These are phyloP conservation scores for Coemansia sp. DNA, from an alignment of 192 early-diverging fungal species.

Conservation along the genomic window DNA sequence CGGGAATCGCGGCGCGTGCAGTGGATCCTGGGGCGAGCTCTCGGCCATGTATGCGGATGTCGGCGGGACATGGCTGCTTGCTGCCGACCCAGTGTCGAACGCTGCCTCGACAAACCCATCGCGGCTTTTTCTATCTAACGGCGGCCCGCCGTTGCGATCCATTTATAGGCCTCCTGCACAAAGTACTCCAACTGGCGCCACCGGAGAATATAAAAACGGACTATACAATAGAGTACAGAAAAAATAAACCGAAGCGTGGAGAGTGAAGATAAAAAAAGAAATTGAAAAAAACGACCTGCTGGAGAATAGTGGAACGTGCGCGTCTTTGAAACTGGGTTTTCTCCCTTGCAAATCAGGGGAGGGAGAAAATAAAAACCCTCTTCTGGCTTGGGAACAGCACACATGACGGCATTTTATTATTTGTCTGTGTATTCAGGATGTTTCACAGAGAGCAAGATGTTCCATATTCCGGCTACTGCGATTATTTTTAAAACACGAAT, in stretches of 20 bases:
- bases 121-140: slow-evolving; percentile 14
- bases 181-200: neutral
- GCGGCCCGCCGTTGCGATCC: neutral
- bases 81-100: slow-evolving; percentile 16
- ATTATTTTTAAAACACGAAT: neutral
- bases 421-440: neutral
- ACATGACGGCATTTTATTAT: no score
- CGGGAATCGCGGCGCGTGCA: slow-evolving; percentile 31
- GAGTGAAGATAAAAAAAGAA: no score
- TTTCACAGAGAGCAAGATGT: neutral
- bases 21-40: slow-evolving; percentile 3
- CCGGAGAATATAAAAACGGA: neutral
- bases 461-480: neutral
- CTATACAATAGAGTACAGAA: no score
- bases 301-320: no score
- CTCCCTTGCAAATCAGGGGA: no score
- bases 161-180: no score
- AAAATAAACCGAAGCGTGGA: no score
- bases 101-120: slow-evolving; percentile 31
- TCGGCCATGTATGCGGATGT: neutral
- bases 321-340: no score
- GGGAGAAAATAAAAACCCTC: no score
- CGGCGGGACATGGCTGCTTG: neutral
- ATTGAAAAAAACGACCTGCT: no score
- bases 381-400: no score